phyloP scores from a whole-genome alignment of 2,329 filamentous ascomycete genomes.

The Fragosphaeria purpurea region DNA sequence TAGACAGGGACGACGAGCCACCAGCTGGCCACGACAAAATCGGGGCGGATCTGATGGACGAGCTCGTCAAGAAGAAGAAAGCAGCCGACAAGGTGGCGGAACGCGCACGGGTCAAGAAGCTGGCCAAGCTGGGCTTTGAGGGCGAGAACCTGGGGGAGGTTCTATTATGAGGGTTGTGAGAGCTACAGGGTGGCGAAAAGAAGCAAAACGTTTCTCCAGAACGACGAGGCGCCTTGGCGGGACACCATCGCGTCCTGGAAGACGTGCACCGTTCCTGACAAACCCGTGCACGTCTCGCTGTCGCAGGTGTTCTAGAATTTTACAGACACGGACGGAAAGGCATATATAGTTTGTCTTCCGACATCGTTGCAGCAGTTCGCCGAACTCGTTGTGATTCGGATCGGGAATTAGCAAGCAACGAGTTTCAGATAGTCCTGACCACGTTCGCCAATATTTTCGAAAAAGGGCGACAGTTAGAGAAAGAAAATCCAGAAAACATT shows the following conservation, averaged over 20 bases:
- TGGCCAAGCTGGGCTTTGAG: slow-evolving; percentile 75
- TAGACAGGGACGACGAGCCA: slow-evolving; percentile 88
- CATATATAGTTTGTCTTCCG: too few relatives aligned
- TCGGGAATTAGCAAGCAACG: background rate
- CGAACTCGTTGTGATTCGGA: too few relatives aligned
- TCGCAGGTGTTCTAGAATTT: too few relatives aligned
- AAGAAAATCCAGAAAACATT: background rate
- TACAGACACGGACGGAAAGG: too few relatives aligned
- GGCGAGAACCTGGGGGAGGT: slow-evolving; percentile 72
- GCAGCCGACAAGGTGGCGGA: slow-evolving; percentile 59
- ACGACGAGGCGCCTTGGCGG: too few relatives aligned
- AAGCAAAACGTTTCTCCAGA: background rate
- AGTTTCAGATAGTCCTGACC: slow-evolving; percentile 4
- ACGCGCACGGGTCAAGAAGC: slow-evolving; percentile 59
- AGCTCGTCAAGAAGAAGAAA: slow-evolving; percentile 64
- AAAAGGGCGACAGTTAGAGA: background rate
- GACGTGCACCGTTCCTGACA: too few relatives aligned
- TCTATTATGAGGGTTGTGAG: slow-evolving; percentile 41
- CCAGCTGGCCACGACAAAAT: slow-evolving; percentile 54
- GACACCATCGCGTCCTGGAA: too few relatives aligned
- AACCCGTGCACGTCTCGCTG: too few relatives aligned
- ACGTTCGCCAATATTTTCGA: slow-evolving; percentile 1
- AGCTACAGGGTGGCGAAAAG: background rate
- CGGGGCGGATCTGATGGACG: slow-evolving; percentile 43
- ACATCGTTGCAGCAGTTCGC: too few relatives aligned